phyloP scores from a whole-genome alignment of 768 basidiomycete genomes.

The Rhizopogon sp. region DNA sequence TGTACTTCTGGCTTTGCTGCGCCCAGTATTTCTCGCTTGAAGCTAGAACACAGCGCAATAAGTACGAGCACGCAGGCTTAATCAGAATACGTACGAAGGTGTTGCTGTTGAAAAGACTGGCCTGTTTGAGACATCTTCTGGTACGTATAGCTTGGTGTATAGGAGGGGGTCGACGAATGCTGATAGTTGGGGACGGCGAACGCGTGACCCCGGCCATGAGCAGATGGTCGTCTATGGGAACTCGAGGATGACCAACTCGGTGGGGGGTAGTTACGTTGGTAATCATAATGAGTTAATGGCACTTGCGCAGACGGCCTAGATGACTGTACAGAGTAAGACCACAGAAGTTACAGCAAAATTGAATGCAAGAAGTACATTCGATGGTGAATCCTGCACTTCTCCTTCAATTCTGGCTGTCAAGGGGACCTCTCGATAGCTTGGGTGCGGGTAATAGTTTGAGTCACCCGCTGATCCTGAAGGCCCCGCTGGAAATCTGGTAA shows the following conservation, averaged over 20 bases:
- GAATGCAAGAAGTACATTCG: not conserved
- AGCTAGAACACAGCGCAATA: not conserved
- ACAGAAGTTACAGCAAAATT: not conserved
- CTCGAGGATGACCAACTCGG: not conserved
- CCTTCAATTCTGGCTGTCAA: conserved; percentile 32
- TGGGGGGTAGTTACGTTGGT: not conserved
- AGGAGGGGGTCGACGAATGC: not conserved
- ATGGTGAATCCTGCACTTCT: not conserved
- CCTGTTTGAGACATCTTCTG: not conserved
- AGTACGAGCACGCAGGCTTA: not conserved
- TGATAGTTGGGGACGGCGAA: not conserved
- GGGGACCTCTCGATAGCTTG: conserved; percentile 7
- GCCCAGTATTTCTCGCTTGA: not conserved
- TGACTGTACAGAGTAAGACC: not conserved
- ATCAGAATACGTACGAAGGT: not conserved
- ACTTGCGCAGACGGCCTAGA: not conserved
- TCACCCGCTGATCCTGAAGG: not conserved
- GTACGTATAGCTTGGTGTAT: not conserved
- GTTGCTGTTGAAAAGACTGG: not conserved
- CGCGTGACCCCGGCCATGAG: not conserved
- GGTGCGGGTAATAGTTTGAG: not conserved
- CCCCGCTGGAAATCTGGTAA: not conserved
- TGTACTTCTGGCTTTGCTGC: not conserved
- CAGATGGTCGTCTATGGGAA: not conserved
- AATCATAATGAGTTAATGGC: not conserved